These are phyloP conservation scores for Aspergillus sclerotioniger DNA, from an alignment of 495 filamentous ascomycete genomes.

Conservation along the genomic window DNA sequence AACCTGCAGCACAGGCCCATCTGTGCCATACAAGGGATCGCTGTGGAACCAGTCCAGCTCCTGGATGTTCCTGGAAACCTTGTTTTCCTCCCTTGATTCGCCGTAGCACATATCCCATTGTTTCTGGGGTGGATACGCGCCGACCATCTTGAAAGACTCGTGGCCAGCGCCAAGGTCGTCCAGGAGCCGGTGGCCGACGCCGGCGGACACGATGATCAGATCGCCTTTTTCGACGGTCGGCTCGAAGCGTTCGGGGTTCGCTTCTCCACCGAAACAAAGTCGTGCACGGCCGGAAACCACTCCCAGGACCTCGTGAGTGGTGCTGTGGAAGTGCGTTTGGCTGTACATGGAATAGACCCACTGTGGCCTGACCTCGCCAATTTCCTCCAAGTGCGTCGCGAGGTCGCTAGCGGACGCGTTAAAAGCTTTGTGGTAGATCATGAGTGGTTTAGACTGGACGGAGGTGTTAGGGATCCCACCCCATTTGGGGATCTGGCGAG, in stretches of 20 bases:
- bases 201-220: conserved; percentile 64
- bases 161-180: conserved; percentile 47
- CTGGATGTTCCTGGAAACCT: conserved; percentile 41
- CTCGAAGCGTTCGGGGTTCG: conserved; percentile 57
- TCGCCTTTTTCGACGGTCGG: conserved; percentile 56
- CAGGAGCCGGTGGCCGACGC: conserved; percentile 61
- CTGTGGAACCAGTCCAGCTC: conserved; percentile 53
- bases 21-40: conserved; percentile 59
- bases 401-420: conserved; percentile 46
- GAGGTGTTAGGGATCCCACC: conserved; percentile 62
- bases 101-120: conserved; percentile 74
- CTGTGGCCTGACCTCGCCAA: conserved; percentile 58
- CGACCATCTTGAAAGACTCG: conserved; percentile 62
- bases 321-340: conserved; percentile 64
- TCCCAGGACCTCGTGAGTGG: conserved; percentile 64
- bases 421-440: conserved; percentile 60
- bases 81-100: conserved; percentile 47
- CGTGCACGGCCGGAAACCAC: conserved; percentile 56
- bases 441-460: conserved; percentile 59
- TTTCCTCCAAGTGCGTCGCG: conserved; percentile 47
- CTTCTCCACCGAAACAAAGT: conserved; percentile 66
- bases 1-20: conserved; percentile 50
- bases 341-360: conserved; percentile 69
- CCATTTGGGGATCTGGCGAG: conserved; percentile 58
- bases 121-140: conserved; percentile 57